Percentiles rank a stretch among this genome's conserved stretches.
Conservation (phyloP, 2,329 filamentous ascomycete species). For the Claviceps humidiphila region DNA sequence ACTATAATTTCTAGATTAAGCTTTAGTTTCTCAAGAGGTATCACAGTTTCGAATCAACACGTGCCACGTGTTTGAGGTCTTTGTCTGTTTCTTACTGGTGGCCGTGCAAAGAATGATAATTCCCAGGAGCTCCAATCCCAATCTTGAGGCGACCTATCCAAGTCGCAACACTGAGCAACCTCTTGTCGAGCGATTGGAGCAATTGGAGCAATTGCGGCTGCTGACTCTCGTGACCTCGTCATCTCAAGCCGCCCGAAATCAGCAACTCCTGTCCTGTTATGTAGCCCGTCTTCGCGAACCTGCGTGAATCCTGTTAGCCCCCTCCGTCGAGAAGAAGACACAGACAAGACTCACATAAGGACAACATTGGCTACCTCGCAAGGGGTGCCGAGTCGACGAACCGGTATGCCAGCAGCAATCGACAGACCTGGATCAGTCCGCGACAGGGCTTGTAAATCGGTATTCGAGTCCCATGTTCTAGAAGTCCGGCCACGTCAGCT, state of each 20-base stretch:
- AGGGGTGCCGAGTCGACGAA: constrained; percentile 4
- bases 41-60: neutral
- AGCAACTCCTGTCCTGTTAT: constrained; percentile 7
- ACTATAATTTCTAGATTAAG: neutral
- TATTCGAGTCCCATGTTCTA: constrained; percentile 3
- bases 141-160: neutral
- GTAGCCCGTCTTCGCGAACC: constrained; percentile 7
- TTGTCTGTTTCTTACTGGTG: too few species aligned
- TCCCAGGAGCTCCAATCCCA: too few species aligned
- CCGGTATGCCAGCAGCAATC: constrained; percentile 4
- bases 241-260: constrained; percentile 4
- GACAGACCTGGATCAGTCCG: constrained; percentile 4
- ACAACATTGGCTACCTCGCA: constrained; percentile 7
- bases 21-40: neutral
- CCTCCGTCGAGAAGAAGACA: too few species aligned
- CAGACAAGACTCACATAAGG: constrained; percentile 2
- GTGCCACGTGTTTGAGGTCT: too few species aligned
- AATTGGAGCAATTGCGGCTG: neutral
- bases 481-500: neutral
- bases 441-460: neutral
- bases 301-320: neutral
- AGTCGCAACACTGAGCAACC: neutral
- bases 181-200: neutral
- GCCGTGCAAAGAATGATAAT: too few species aligned
- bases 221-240: neutral